Percentiles rank a stretch among this genome's conserved stretches.
These are phyloP conservation scores for Pholiota microspora DNA, from an alignment of 768 basidiomycete species.

Conservation along the genomic window DNA sequence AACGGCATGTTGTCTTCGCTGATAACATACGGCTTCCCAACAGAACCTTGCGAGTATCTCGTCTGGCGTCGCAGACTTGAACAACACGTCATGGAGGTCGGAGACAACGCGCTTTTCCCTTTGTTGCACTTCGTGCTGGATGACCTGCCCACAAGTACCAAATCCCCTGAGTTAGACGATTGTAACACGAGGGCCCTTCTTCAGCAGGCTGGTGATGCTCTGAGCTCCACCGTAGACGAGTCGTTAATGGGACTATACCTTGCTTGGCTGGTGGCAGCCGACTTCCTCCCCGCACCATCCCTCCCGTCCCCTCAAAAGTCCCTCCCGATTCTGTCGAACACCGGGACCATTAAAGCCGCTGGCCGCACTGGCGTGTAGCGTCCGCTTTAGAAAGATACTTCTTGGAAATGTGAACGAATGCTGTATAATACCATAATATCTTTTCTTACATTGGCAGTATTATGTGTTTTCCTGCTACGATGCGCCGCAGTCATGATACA, in stretches of 20 bases:
- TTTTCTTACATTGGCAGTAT: background rate
- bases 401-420: background rate
- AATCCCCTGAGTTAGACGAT: slow-evolving; percentile 89
- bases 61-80: slow-evolving; percentile 91
- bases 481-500: no score
- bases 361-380: slow-evolving; percentile 61
- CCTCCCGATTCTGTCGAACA: slow-evolving; percentile 46
- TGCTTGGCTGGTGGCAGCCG: slow-evolving; percentile 87
- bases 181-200: slow-evolving; percentile 73
- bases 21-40: slow-evolving; percentile 74
- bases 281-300: slow-evolving; percentile 68
- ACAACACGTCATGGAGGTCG: slow-evolving; percentile 89
- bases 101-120: slow-evolving; percentile 97
- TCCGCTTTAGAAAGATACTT: background rate
- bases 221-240: slow-evolving; percentile 65
- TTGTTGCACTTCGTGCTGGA: slow-evolving; percentile 96
- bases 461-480: background rate
- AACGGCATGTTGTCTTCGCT: slow-evolving; percentile 81
- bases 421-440: background rate
- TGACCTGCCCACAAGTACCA: slow-evolving; percentile 95
- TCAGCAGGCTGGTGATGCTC: slow-evolving; percentile 33
- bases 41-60: slow-evolving; percentile 82
- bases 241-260: slow-evolving; percentile 83
- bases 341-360: slow-evolving; percentile 53
- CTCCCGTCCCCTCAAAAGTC: slow-evolving; percentile 33